phyloP scores from a whole-genome alignment of 768 basidiomycete genomes.

The Leccinum subgranulosum region DNA sequence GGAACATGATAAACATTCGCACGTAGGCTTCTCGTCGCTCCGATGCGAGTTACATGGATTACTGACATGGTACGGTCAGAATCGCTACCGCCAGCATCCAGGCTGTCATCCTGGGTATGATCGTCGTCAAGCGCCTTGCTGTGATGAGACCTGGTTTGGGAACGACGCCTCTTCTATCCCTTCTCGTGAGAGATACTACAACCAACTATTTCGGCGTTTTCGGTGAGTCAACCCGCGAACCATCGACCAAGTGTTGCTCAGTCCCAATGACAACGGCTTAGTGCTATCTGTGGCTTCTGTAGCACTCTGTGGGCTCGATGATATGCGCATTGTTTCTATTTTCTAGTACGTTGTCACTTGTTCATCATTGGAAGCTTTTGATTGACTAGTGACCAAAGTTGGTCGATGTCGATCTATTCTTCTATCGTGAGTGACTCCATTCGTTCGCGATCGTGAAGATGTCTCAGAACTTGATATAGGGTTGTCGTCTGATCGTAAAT shows the following conservation, averaged over 20 bases:
- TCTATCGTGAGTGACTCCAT: constrained; percentile 14
- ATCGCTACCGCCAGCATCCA: constrained; percentile 30
- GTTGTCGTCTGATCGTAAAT: constrained; percentile 23
- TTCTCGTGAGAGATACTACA: constrained; percentile 44
- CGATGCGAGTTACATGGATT: neutral
- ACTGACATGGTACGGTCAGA: constrained; percentile 6
- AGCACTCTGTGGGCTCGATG: neutral
- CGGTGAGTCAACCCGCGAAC: constrained; percentile 23
- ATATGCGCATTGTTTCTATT: neutral
- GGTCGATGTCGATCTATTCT: constrained; percentile 13
- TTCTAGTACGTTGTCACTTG: constrained; percentile 1
- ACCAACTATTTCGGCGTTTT: constrained; percentile 42
- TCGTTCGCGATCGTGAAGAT: neutral
- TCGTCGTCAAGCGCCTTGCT: constrained; percentile 34
- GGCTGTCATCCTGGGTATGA: constrained; percentile 38
- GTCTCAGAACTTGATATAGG: constrained; percentile 6
- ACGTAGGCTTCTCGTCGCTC: constrained; percentile 14
- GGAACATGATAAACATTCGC: neutral
- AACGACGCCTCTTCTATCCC: constrained; percentile 36
- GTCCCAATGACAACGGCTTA: neutral
- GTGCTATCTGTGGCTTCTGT: constrained; percentile 5
- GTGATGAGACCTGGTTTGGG: constrained; percentile 38
- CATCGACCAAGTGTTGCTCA: neutral
- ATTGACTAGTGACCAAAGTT: constrained; percentile 12
- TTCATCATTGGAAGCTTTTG: neutral